Conservation (phyloP, 2,329 filamentous ascomycete genomes). For the Alternaria sp. region DNA sequence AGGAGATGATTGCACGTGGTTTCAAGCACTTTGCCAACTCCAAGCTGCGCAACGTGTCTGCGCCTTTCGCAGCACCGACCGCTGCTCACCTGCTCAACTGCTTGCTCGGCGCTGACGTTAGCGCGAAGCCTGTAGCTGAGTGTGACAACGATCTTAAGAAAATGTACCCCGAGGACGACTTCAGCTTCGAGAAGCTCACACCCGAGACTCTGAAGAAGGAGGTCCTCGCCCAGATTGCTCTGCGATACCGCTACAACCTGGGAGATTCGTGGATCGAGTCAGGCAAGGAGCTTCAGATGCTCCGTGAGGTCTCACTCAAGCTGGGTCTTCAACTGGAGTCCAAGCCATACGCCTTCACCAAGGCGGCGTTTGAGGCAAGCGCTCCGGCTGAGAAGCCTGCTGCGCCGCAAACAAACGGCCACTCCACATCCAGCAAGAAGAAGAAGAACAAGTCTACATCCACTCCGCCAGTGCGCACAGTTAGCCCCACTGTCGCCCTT, state of each 20-base stretch:
- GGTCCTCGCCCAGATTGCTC: conserved; percentile 74
- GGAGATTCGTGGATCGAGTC: conserved; percentile 71
- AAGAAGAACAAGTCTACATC: conserved; percentile 63
- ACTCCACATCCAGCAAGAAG: conserved; percentile 54
- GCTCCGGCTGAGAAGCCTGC: conserved; percentile 25
- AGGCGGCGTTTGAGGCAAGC: conserved; percentile 38
- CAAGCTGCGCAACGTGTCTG: conserved; percentile 80
- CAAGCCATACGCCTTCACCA: conserved; percentile 76
- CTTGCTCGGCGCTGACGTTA: conserved; percentile 78
- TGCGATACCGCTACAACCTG: conserved; percentile 80
- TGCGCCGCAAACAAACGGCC: conserved; percentile 50
- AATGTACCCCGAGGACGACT: conserved; percentile 82
- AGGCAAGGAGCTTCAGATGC: conserved; percentile 79
- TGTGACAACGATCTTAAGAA: conserved; percentile 76
- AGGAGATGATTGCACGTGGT: conserved; percentile 93
- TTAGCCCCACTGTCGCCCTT: conserved; percentile 55
- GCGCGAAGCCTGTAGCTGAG: conserved; percentile 78
- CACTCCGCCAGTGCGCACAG: conserved; percentile 57
- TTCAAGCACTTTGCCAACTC: conserved; percentile 91
- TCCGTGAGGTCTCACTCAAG: conserved; percentile 89
- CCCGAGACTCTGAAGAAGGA: conserved; percentile 74
- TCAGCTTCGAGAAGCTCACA: conserved; percentile 80
- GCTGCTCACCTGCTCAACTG: conserved; percentile 93
- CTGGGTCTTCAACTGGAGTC: conserved; percentile 87
- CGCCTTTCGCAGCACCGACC: conserved; percentile 80